Conservation (phyloP, 2,329 filamentous ascomycete genomes). For the Nemania bipapillata region DNA sequence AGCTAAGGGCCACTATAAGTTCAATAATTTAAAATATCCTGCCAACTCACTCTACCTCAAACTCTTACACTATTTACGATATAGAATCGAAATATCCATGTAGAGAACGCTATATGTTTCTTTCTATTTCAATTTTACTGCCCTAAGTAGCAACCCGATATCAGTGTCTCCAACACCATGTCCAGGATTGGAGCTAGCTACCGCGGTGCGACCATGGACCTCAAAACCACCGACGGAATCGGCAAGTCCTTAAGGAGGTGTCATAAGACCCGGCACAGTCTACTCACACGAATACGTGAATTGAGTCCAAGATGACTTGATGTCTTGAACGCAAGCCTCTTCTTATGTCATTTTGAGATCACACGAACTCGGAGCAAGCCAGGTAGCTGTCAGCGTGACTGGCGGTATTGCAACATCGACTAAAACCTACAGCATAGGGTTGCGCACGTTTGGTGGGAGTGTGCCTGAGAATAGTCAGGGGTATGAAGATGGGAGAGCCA, state of each 20-base stretch:
- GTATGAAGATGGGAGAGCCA: conserved; percentile 25
- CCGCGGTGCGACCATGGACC: background rate
- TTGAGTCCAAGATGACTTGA: conserved; percentile 2
- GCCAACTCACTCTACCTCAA: no score
- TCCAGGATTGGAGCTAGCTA: background rate
- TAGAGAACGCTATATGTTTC: no score
- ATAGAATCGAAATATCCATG: no score
- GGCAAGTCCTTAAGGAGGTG: conserved; percentile 1
- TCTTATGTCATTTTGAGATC: background rate
- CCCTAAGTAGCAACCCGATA: no score
- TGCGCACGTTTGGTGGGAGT: background rate
- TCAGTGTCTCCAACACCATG: background rate
- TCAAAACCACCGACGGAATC: background rate
- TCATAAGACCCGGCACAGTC: conserved; percentile 5
- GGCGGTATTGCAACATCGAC: conserved; percentile 25
- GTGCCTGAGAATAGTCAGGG: conserved; percentile 23
- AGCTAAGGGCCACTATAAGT: background rate
- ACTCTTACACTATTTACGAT: no score
- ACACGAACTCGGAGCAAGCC: conserved; percentile 2
- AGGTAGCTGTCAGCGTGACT: conserved; percentile 17
- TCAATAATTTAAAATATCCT: no score
- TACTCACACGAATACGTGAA: background rate
- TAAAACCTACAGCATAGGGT: background rate
- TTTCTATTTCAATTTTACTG: no score
- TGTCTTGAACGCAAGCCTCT: conserved; percentile 9